Percentiles rank a stretch among this genome's conserved stretches.
These are phyloP conservation scores for Phyllosticta citribraziliensis DNA, from an alignment of 2,329 filamentous ascomycete species.

Conservation along the genomic window DNA sequence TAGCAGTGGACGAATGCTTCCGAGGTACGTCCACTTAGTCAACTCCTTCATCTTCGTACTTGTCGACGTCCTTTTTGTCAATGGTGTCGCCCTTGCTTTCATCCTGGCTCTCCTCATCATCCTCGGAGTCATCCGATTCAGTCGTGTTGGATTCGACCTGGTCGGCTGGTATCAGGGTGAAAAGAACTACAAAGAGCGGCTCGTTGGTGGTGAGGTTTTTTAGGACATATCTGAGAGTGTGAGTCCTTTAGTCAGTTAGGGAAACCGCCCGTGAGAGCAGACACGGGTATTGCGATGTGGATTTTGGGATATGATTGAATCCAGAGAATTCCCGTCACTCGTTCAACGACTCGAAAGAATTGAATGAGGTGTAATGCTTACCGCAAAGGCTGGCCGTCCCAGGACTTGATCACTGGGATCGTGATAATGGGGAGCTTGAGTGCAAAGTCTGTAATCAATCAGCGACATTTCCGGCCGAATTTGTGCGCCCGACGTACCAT, in stretches of 20 bases:
- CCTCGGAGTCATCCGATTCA: not conserved
- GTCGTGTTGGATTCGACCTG: not conserved
- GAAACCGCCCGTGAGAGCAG: not conserved
- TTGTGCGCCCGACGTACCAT: conserved; percentile 34
- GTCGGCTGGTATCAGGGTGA: conserved; percentile 64
- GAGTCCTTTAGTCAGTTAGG: conserved; percentile 50
- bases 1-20: too few relatives aligned
- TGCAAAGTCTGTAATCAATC: conserved; percentile 46
- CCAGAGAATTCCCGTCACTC: conserved; percentile 6
- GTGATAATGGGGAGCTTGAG: conserved; percentile 64
- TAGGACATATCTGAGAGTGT: conserved; percentile 83
- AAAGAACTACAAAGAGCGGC: conserved; percentile 71
- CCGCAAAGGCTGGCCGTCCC: conserved; percentile 70
- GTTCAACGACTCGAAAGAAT: too few relatives aligned
- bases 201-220: conserved; percentile 67
- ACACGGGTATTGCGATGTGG: not conserved
- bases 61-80: not conserved
- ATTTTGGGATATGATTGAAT: not conserved
- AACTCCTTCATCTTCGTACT: not conserved
- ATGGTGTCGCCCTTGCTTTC: not conserved
- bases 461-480: not conserved
- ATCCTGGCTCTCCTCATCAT: not conserved
- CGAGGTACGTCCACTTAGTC: not conserved
- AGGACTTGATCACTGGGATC: conserved; percentile 64
- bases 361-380: conserved; percentile 35